These are phyloP conservation scores for Nelumbo lutea DNA, from an alignment of 164 flowering plant genomes.

Conservation along the genomic window DNA sequence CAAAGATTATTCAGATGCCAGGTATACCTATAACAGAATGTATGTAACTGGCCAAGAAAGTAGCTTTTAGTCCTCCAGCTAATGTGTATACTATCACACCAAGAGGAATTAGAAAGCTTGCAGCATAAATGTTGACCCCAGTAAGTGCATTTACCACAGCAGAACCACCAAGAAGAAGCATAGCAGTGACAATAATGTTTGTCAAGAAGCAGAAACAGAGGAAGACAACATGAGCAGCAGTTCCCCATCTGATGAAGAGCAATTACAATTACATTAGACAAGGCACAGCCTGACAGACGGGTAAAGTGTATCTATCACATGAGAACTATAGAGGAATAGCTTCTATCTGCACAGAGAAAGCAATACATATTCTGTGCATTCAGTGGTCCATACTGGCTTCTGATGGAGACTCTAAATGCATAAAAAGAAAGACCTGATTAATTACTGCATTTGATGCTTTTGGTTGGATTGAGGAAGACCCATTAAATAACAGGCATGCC, in stretches of 20 bases:
- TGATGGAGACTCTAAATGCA: no score
- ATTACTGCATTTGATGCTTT: no score
- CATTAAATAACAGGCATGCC: no score
- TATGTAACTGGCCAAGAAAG: constrained; percentile 93
- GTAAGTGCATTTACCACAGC: constrained; percentile 98
- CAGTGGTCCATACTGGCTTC: not conserved
- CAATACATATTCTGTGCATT: not conserved
- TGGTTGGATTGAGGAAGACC: no score
- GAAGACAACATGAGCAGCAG: constrained; percentile 78
- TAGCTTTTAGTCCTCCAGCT: constrained; percentile 96
- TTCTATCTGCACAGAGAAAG: not conserved
- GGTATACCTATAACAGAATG: constrained; percentile 84
- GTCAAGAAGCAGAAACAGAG: constrained; percentile 84
- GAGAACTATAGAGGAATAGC: not conserved
- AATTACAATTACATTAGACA: not conserved
- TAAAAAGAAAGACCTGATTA: no score
- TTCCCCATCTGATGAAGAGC: constrained; percentile 72
- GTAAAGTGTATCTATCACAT: not conserved
- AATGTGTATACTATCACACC: constrained; percentile 89
- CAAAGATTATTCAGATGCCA: not conserved
- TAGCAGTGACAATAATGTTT: constrained; percentile 91
- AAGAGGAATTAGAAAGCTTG: constrained; percentile 91
- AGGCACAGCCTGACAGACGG: not conserved
- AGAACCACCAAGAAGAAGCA: constrained; percentile 97
- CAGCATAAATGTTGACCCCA: constrained; percentile 91